A percentile compares a stretch with the other conserved stretches of the same genome.
Conservation (phyloP, 1,284 basidiomycete genomes). For the Cystobasidium slooffiae region DNA sequence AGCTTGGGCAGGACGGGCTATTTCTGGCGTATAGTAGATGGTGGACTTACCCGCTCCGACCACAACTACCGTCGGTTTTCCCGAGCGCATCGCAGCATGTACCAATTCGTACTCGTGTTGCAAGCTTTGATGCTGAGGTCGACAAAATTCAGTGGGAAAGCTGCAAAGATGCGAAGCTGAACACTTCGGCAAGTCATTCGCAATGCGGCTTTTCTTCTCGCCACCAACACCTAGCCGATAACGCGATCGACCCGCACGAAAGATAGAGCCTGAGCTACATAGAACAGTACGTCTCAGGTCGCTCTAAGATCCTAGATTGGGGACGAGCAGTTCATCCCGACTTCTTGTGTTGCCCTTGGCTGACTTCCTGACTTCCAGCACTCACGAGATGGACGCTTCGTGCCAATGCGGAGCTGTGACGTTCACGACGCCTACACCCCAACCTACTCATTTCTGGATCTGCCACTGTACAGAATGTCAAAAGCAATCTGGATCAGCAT, state of each 20-base stretch:
- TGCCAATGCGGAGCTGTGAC: constrained; percentile 24
- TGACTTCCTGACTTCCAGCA: background rate
- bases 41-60: constrained; percentile 44
- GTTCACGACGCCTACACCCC: background rate
- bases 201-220: background rate
- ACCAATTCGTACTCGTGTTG: too few species aligned
- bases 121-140: too few species aligned
- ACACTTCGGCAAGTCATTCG: background rate
- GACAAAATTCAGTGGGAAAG: too few species aligned
- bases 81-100: background rate
- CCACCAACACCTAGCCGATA: background rate
- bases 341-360: background rate
- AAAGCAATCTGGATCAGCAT: constrained; percentile 13
- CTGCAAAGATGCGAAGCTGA: background rate
- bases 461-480: constrained; percentile 34
- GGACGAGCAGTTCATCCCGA: too few species aligned
- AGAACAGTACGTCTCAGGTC: too few species aligned
- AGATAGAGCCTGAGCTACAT: background rate
- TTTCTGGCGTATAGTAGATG: too few species aligned
- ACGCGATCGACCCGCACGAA: background rate
- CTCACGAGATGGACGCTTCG: constrained; percentile 5
- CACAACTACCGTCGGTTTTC: constrained; percentile 32
- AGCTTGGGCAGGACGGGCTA: too few species aligned
- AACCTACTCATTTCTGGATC: constrained; percentile 20
- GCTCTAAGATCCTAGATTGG: too few species aligned